phyloP scores from a whole-genome alignment of 108 stramenopile genomes.

The Skeletonema marinoi region DNA sequence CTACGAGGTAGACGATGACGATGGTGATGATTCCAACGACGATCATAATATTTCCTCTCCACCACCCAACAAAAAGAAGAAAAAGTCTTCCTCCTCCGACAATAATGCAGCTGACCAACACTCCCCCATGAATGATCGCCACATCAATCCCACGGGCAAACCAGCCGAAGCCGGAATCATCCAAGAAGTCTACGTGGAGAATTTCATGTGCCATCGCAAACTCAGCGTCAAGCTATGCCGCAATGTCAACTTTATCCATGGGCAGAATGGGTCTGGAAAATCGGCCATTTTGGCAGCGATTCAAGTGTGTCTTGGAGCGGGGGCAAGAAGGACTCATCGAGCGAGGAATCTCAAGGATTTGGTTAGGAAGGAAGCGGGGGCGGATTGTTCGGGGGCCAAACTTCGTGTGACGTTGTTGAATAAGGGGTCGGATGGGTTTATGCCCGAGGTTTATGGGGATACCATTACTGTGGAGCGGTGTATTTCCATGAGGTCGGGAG shows the following conservation, averaged over 20 bases:
- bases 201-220: conserved; percentile 96
- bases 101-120: neutral
- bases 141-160: conserved; percentile 44
- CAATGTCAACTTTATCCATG: conserved; percentile 96
- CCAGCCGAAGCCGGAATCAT: conserved; percentile 75
- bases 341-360: conserved; percentile 86
- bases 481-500: conserved; percentile 67
- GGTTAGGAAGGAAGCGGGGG: conserved; percentile 81
- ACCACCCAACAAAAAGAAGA: conserved; percentile 9
- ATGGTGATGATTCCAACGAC: conserved; percentile 13
- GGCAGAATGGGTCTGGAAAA: conserved; percentile 93
- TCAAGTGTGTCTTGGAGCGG: conserved; percentile 96
- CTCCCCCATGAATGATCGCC: conserved; percentile 35
- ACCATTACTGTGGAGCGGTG: conserved; percentile 88
- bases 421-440: conserved; percentile 82
- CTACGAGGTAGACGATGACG: conserved; percentile 1
- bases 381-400: conserved; percentile 63
- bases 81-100: neutral
- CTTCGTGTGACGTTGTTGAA: conserved; percentile 91
- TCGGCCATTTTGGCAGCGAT: conserved; percentile 95
- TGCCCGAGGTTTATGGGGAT: conserved; percentile 89
- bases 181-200: conserved; percentile 79
- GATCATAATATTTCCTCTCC: neutral
- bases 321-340: conserved; percentile 84
- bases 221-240: conserved; percentile 68